Evolutionary conservation across 305 asterid genomes (phyloP), one percentile per base, ranked within the genome.

Genomic region (Andrographis paniculata): DNA sequence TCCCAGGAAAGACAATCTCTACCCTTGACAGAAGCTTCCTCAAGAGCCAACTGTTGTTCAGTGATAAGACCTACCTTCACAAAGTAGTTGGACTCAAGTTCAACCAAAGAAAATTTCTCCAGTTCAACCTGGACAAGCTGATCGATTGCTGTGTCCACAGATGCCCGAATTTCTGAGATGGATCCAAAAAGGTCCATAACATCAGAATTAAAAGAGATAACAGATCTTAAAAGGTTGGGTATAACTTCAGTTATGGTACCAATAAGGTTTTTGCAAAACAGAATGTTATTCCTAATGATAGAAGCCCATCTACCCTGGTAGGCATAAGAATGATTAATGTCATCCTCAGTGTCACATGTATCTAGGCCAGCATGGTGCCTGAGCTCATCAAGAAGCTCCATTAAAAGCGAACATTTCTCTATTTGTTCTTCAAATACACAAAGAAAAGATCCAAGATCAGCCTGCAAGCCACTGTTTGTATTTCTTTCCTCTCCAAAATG

Each of bases 1-100:
- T 92, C 99, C 99, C 99, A 92, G 52, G 99, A 92, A 56, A 87
- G 68, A 74, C 78, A 80, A 52, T 92, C 97, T 77, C 99, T 81
- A 59, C 99, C 91, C 76, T 73, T 76, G 55, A 73, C 74, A 61
- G 99, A 58, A 66, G 97, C 99, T 75, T 92, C 94, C 71, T 87
- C 84, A 36, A 92, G 97, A 77, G 84, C 94, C 78, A 92, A 70
- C 74, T 92, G 97, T 66, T 71, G 75, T 67, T 92, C 99, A 27
- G 97, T 84, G 55, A 92, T 82, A 55, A 66, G 76, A 51, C 95
- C 97, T 56, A 87, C 95, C 60, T 82, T 72, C 53, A 84, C 86
- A 73, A 79, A 84, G 81, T 92, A 87, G 78, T 68, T 79, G 53
- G 85, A 81, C 76, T 92, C 99, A 56, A 92, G 84, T 63, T 92